phyloP scores from a whole-genome alignment of 2,329 filamentous ascomycete species.

The Microsporum audouinii region DNA sequence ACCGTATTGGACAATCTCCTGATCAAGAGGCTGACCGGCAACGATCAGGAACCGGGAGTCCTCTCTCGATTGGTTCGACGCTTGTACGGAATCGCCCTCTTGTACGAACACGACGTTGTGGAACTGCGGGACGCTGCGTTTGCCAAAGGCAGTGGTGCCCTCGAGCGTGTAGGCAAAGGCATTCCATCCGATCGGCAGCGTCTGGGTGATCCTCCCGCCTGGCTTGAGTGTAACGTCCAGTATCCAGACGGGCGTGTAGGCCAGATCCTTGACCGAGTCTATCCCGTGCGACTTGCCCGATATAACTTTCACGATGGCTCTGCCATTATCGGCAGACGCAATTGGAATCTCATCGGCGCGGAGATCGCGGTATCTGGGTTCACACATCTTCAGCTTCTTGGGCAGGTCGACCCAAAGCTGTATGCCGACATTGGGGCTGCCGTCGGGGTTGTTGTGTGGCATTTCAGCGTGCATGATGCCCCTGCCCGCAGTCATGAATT shows the following conservation, averaged over 20 bases:
- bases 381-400: constrained; percentile 67
- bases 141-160: constrained; percentile 55
- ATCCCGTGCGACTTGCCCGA: constrained; percentile 73
- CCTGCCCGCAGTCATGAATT: constrained; percentile 92
- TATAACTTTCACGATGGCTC: constrained; percentile 78
- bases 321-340: constrained; percentile 58
- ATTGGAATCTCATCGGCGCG: constrained; percentile 65
- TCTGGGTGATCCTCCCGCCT: constrained; percentile 64
- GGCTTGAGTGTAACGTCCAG: constrained; percentile 72
- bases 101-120: constrained; percentile 85
- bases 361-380: constrained; percentile 85
- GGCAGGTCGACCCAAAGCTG: constrained; percentile 90
- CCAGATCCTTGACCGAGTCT: constrained; percentile 77
- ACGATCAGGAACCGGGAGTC: constrained; percentile 50
- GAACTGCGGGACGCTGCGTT: constrained; percentile 52
- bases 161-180: constrained; percentile 78
- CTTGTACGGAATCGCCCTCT: constrained; percentile 62
- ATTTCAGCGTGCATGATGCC: constrained; percentile 96
- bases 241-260: constrained; percentile 96
- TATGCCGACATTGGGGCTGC: constrained; percentile 68
- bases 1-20: constrained; percentile 71
- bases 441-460: constrained; percentile 68
- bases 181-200: constrained; percentile 72
- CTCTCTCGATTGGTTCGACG: constrained; percentile 53
- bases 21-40: constrained; percentile 67